Evolutionary conservation across 2,329 filamentous ascomycete genomes (phyloP), one percentile per base, ranked within the genome.

Genomic region (Epichloe sibirici): DNA sequence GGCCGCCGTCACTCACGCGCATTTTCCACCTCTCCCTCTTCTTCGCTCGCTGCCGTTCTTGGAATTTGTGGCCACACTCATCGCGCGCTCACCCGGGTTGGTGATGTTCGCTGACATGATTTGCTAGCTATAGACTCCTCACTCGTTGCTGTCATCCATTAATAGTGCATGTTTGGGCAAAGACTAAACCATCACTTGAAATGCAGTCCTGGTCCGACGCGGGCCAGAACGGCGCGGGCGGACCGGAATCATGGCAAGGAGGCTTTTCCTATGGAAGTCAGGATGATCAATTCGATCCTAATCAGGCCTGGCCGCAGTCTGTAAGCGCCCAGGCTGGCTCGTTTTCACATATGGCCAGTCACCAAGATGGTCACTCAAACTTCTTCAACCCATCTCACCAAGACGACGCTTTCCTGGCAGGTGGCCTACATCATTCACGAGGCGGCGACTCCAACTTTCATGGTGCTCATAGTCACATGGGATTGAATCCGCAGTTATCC

Each of bases 181-280:
- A 52, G 54, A 54, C 60, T 56, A 53, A 58, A 57, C 52, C 56
- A 57, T 55, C 57, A 53, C 45, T 54, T 62, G 65, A 61, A 56
- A 71, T 71, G 69, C 69, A 71, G 65, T 68, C 69, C 54, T 71
- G 69, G 69, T 57, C 67, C 42, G 63, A 62, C 52, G 58, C 63
- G 53, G 62, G 65, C 59, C 68, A 70, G 58, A 66, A 63, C 51
- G 69, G 67, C 58, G 58, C 64, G 49, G 65, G 68, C 53, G 66
- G 63, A 51, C 63, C 64, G 51, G 61, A 61, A 49, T 62, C 63
- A 42, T 71, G 69, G 69, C 62, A 65, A 53, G 53, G 62, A 46
- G 63, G 61, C 53, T 71, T 66, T 57, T 55, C 56, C 39, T 71
- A 66, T 48, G 51, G 61, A 39, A 56, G 60, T 35, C 66, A 67